Base-by-base conservation (phyloP, 139 green algal species). In the Chlorella sp. region DNA sequence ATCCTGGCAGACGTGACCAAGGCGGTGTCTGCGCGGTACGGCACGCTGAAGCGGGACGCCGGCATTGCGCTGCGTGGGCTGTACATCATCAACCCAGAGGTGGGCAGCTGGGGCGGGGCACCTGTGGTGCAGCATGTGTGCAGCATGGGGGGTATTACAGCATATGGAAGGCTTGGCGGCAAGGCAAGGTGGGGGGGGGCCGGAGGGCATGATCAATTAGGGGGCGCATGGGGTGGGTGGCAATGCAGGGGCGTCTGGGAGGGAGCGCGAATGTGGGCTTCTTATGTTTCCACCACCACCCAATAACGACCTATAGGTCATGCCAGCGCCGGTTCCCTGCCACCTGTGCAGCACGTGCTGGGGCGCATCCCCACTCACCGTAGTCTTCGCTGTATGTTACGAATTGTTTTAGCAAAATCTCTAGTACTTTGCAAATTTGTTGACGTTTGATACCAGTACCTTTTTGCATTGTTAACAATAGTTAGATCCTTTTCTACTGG, bases 51-150 rank as follows among this genome's bases (percentile, higher is more conserved):
- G 57, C 86, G 95, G 85, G 93, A 97, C 32, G 86, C 89, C 24
- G 96, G 96, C 69, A 95, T 98, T 82, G 96, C 96, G 53, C 92
- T 98, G 86, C 95, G 97, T 42, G 97, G 97, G 16, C 92, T 98
- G 37, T 99, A 97, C 95, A 97, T 99, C 92, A 98, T 99, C 89
- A 97, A 98, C 93, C 95, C 92, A 2, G 87, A 95, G 88, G 78
- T 81, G 30, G 28, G 48, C 80, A 22, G 21, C 42, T 40, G 36
- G 61, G 60, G 22, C n/a, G n/a, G n/a, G n/a, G n/a, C n/a, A n/a
- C n/a, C 3, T 71, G 64, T 71, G 64, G 2, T 2, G 22, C 24
- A 3, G 19, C 21, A 30, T 71, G 64, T 28, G 22, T 71, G 37
- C 28, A 32, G 24, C 24, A 1, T 28, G n/a, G n/a, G n/a, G n/a